A percentile compares a stretch with the other conserved stretches of the same genome.
Evolutionary conservation across 1,284 basidiomycete genomes (phyloP).

Genomic region (Cerioporus squamosus): DNA sequence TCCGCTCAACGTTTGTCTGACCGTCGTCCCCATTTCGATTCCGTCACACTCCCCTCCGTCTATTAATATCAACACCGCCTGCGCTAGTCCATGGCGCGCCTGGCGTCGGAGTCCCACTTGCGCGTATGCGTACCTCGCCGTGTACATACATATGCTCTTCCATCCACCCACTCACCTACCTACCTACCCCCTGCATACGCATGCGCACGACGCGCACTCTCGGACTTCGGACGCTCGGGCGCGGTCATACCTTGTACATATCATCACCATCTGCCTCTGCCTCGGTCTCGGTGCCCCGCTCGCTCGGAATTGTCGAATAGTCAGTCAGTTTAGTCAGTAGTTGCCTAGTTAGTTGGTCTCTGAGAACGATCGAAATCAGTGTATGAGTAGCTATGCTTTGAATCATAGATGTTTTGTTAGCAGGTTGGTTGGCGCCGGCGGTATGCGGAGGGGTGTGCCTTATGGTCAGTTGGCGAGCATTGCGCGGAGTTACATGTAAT

Average conservation of each 20-base stretch:
- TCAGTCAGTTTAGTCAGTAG: background rate
- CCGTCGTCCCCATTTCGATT: background rate
- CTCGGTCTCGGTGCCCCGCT: background rate
- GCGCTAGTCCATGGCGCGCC: background rate
- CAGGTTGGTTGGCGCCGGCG: too few species aligned
- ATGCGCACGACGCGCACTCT: too few species aligned
- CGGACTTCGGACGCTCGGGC: too few species aligned
- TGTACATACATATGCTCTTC: background rate
- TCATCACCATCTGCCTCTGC: too few species aligned
- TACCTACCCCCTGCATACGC: background rate
- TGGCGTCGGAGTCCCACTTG: background rate
- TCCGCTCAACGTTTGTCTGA: background rate
- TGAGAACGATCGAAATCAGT: background rate
- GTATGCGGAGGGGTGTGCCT: too few species aligned
- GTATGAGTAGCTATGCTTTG: background rate
- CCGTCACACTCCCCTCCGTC: background rate
- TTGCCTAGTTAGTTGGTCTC: background rate
- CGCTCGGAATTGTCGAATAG: slow-evolving; percentile 16
- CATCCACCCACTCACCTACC: background rate
- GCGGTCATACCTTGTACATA: slow-evolving; percentile 6
- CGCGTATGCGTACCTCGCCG: background rate
- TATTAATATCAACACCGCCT: background rate
- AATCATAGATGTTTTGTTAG: too few species aligned
- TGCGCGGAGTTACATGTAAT: too few species aligned
- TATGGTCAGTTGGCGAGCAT: too few species aligned